Evolutionary conservation across 1,284 basidiomycete species (phyloP).

Genomic region (Rhodotorula sp.): DNA sequence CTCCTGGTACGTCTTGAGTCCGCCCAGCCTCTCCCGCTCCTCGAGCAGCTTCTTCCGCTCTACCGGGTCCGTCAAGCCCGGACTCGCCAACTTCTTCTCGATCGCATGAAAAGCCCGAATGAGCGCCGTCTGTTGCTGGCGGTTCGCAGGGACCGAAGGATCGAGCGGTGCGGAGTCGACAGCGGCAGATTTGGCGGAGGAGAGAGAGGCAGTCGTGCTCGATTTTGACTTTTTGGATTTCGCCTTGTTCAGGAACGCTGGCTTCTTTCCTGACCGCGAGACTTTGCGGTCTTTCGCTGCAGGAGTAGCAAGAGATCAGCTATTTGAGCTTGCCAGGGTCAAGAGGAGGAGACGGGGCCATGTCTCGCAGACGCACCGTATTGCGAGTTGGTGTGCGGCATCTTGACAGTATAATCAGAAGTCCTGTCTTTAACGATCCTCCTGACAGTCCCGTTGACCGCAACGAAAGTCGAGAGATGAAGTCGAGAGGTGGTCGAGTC

Average conservation of each 20-base stretch:
- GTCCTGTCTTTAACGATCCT: too few relatives aligned
- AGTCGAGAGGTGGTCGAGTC: background rate
- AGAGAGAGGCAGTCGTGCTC: background rate
- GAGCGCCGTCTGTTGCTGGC: slow-evolving; percentile 24
- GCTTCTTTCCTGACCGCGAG: slow-evolving; percentile 22
- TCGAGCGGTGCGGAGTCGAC: background rate
- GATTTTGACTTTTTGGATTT: slow-evolving; percentile 14
- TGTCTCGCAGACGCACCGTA: background rate
- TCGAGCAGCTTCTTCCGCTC: slow-evolving; percentile 27
- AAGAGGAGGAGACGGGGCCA: background rate
- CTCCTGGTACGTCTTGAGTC: slow-evolving; percentile 43
- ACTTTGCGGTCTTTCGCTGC: slow-evolving; percentile 29
- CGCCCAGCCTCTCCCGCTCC: slow-evolving; percentile 40
- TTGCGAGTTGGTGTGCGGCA: slow-evolving; percentile 35
- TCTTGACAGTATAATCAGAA: background rate
- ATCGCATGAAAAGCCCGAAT: slow-evolving; percentile 44
- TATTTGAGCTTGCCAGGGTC: background rate
- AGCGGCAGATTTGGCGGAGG: background rate
- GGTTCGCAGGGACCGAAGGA: slow-evolving; percentile 1
- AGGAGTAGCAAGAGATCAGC: background rate
- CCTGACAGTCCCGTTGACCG: too few relatives aligned
- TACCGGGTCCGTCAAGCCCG: slow-evolving; percentile 27
- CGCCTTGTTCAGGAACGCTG: slow-evolving; percentile 28
- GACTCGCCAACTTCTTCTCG: slow-evolving; percentile 41
- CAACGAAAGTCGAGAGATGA: background rate